Evolutionary conservation across 257 asterid genomes (phyloP), one percentile per base, ranked within the genome.

Genomic region (Solanum verrucosum): DNA sequence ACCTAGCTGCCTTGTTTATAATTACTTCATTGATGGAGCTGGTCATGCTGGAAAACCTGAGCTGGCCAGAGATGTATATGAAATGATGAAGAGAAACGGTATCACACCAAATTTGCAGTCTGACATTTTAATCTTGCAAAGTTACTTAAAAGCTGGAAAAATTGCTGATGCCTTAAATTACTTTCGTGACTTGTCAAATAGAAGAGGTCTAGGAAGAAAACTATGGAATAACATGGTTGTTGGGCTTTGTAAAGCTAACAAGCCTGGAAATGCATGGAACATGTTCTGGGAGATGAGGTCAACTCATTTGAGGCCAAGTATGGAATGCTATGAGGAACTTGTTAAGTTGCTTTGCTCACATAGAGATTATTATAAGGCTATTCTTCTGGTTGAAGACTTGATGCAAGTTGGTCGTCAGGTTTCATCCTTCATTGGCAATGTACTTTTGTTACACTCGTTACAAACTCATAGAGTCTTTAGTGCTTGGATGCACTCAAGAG

Each of bases 1-100:
- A 18, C 78, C 95, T 29, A 37, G 81, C 14, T 15, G 84, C 87
- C 9, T 2, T 29, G 63, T 87, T 87, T 96, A 87, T 91, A 88
- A 91, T 85, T 78, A 44, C 87, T 97, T 97, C 93, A 94, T 97
- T 86, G 96, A 91, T 88, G 99, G 96, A 75, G 99, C 99, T 49
- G 98, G 98, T 72, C 94, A 88, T 89, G 98, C 99, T 5, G 87
- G 88, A 85, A 95, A 89, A 87, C 94, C 93, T 77, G 94, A 93
- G 29, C 89, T 94, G 85, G 97, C 99, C 70, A 84, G 44, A 87
- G 91, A 90, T 87, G 94, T 93, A 34, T 93, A 95, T 83, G 90
- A 89, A 87, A 91, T 91, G 91, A 95, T 97, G 98, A 86, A 20
- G 83, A 89, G 87, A 63, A 85, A 70, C 87, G 95, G 93, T 67